Evolutionary conservation across 306 rosid genomes (phyloP), one percentile per base, ranked within the genome.

Genomic region (Mimosa bimucronata): DNA sequence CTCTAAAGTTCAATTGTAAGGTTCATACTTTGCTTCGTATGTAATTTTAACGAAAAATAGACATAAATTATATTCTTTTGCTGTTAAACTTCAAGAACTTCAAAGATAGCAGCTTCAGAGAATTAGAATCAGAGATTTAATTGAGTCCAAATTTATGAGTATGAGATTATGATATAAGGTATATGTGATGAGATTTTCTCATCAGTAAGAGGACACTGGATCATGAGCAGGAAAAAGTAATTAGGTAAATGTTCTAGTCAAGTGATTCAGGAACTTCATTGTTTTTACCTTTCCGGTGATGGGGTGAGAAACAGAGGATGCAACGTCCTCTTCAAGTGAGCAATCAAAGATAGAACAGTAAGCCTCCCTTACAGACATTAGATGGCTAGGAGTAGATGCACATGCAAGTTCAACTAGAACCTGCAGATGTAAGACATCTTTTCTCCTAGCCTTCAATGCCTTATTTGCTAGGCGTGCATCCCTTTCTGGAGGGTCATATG

Each of bases 291-390:
- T 90, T 84, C 82, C 83, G 74, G 89, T 84, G 76, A 90, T 85
- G n/a, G 97, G 90, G 37, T 65, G 71, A 78, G 92, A 55, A 78
- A 93, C 84, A 18, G 78, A 65, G n/a, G 90, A 80, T 71, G 78
- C 73, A 81, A 96, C 89, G 71, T 93, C 98, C 84, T 96, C 99
- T 83, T 96, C 99, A 28, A 96, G 90, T 0, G 99, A 91, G 79
- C 89, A 84, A 71, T 91, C 89, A 61, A 77, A 93, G 25, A 91
- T 88, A 85, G 90, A 85, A 75, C 89, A 81, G 73, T 96, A 96
- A 19, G 85, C 87, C 82, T 90, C 88, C 84, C 98, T 93, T 74
- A 96, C 99, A 29, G 87, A 92, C 74, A 91, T 82, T 81, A 90
- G 85, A 87, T 96, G 98, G 85, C 88, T 85, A 57, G 99, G 97